A percentile compares a stretch with the other conserved stretches of the same genome.
phyloP scores from a whole-genome alignment of 441 rosid species.

The Daphne laureola region DNA sequence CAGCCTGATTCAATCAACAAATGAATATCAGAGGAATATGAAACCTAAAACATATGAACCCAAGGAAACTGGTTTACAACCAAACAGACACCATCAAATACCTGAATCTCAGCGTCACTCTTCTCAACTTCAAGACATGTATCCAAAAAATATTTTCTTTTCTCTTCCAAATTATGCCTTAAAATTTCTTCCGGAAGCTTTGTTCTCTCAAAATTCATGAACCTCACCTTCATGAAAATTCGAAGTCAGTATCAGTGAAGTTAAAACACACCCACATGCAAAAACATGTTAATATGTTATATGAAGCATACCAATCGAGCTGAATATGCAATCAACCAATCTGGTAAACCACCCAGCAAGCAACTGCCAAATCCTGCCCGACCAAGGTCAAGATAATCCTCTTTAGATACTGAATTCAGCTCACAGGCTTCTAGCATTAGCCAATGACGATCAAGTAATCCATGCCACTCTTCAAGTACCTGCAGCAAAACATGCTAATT shows the following conservation, averaged over 20 bases:
- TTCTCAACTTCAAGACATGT: constrained; percentile 79
- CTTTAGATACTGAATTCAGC: constrained; percentile 78
- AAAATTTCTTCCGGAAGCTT: constrained; percentile 94
- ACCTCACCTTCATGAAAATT: constrained; percentile 69
- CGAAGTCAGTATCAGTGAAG: constrained; percentile 15
- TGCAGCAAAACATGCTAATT: constrained; percentile 22
- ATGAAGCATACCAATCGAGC: constrained; percentile 75
- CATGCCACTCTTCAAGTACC: constrained; percentile 95
- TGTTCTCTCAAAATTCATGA: constrained; percentile 90
- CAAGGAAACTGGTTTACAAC: background rate
- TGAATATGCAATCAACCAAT: constrained; percentile 91
- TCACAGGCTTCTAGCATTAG: constrained; percentile 94
- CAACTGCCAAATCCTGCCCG: constrained; percentile 98
- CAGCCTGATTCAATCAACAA: constrained; percentile 57
- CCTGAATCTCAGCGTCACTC: constrained; percentile 99
- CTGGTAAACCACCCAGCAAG: constrained; percentile 96
- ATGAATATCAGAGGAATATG: constrained; percentile 15
- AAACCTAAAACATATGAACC: background rate
- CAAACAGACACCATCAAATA: constrained; percentile 12
- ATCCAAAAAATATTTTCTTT: constrained; percentile 74
- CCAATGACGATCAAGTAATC: constrained; percentile 71
- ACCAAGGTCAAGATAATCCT: constrained; percentile 92
- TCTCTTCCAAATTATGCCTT: constrained; percentile 92
- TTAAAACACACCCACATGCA: constrained; percentile 2
- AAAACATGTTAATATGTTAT: too few relatives aligned